A percentile compares a stretch with the other conserved stretches of the same genome.
phyloP scores from a whole-genome alignment of 129 eudicot species.

The Pulicaria dysenterica region DNA sequence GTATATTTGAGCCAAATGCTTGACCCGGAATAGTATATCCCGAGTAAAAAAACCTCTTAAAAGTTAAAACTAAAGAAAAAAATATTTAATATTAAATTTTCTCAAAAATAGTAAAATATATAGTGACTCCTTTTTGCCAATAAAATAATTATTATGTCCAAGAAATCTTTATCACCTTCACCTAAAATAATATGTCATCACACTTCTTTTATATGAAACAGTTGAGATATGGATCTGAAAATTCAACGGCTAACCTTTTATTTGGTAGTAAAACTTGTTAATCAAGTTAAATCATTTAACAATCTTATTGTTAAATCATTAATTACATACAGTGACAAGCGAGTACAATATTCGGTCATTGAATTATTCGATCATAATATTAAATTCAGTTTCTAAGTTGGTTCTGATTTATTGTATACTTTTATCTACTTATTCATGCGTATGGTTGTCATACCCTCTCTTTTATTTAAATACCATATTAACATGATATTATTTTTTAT shows the following conservation, averaged over 20 bases:
- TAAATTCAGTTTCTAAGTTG: neutral
- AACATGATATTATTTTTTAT: too few species aligned
- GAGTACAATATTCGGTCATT: neutral
- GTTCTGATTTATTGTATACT: neutral
- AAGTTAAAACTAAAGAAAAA: too few species aligned
- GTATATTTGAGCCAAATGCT: too few species aligned
- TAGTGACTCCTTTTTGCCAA: neutral
- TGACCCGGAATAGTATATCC: too few species aligned
- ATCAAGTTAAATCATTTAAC: constrained; percentile 11
- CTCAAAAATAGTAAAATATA: too few species aligned
- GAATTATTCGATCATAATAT: neutral
- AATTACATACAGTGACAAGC: neutral
- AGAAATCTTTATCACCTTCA: neutral
- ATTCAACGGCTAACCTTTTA: neutral
- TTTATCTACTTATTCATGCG: neutral
- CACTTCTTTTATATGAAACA: neutral
- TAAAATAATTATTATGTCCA: neutral
- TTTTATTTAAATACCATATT: too few species aligned
- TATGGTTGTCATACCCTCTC: too few species aligned
- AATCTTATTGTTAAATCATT: neutral
- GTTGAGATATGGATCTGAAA: neutral
- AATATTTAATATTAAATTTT: too few species aligned
- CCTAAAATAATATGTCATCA: neutral
- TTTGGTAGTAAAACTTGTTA: neutral
- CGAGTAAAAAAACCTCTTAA: too few species aligned